Evolutionary conservation across 2,329 filamentous ascomycete species (phyloP).

Genomic region (Hypoxylon sp.): DNA sequence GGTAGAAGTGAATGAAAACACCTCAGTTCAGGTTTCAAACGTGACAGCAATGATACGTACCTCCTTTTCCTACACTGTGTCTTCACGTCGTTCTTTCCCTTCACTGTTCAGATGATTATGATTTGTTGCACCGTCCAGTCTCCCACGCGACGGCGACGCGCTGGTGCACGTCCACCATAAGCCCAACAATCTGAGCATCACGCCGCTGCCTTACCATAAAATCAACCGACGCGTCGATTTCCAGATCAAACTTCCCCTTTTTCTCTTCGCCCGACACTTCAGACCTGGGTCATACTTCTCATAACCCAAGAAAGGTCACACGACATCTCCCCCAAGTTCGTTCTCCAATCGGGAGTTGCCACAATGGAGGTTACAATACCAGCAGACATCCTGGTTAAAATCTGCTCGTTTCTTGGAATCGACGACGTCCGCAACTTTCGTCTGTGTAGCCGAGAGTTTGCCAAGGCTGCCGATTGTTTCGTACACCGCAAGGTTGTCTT

Average conservation of each 20-base stretch:
- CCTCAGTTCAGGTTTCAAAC: not conserved
- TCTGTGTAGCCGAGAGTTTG: conserved; percentile 44
- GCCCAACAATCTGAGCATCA: too few species aligned
- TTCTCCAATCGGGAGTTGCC: not conserved
- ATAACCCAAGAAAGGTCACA: not conserved
- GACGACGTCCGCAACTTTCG: conserved; percentile 47
- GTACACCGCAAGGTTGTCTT: conserved; percentile 57
- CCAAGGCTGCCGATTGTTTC: conserved; percentile 49
- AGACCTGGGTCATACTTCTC: too few species aligned
- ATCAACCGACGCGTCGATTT: too few species aligned
- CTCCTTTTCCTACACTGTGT: not conserved
- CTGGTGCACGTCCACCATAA: too few species aligned
- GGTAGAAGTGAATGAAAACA: not conserved
- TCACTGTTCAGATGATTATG: not conserved
- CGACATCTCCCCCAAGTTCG: not conserved
- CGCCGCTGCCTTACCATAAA: too few species aligned
- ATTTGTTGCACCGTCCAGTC: not conserved
- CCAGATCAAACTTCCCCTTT: too few species aligned
- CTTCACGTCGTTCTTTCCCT: not conserved
- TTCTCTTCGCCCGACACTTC: too few species aligned
- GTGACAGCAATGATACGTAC: not conserved
- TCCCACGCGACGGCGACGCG: too few species aligned
- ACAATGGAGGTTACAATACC: conserved; percentile 42
- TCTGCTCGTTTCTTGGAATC: conserved; percentile 46
- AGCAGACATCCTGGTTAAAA: conserved; percentile 46